phyloP scores from a whole-genome alignment of 192 early-diverging fungal genomes.

The Coemansia sp. region DNA sequence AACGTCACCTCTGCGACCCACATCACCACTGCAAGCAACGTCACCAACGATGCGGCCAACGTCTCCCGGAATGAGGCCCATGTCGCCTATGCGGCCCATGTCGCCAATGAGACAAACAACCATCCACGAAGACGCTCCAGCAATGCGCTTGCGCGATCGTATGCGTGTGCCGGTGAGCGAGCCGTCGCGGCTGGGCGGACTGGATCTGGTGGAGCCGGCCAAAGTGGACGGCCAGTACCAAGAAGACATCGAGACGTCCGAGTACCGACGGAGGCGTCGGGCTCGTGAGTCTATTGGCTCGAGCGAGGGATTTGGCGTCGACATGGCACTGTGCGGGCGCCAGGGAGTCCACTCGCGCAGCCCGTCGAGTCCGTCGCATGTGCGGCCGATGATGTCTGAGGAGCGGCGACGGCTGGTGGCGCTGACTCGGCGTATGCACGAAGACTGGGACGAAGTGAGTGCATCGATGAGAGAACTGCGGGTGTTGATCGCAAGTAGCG shows the following conservation, averaged over 20 bases:
- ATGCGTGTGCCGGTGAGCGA: constrained; percentile 34
- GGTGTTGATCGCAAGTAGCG: constrained; percentile 26
- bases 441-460: constrained; percentile 49
- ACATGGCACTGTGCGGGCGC: constrained; percentile 11
- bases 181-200: constrained; percentile 38
- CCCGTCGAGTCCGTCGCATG: neutral
- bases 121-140: constrained; percentile 10
- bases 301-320: constrained; percentile 21
- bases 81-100: neutral
- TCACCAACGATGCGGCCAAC: neutral
- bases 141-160: constrained; percentile 29
- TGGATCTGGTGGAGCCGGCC: constrained; percentile 53
- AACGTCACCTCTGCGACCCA: neutral
- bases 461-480: constrained; percentile 42
- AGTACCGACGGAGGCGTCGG: constrained; percentile 37
- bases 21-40: neutral
- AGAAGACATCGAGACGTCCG: constrained; percentile 38
- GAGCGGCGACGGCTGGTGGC: constrained; percentile 40
- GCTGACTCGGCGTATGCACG: constrained; percentile 40
- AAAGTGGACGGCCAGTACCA: constrained; percentile 39
- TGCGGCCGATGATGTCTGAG: neutral
- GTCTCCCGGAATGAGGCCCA: neutral
- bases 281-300: constrained; percentile 35
- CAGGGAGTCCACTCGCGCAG: constrained; percentile 4
- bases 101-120: neutral